Evolutionary conservation across 176 grass and related monocot species (phyloP).

Genomic region (Areca catechu): DNA sequence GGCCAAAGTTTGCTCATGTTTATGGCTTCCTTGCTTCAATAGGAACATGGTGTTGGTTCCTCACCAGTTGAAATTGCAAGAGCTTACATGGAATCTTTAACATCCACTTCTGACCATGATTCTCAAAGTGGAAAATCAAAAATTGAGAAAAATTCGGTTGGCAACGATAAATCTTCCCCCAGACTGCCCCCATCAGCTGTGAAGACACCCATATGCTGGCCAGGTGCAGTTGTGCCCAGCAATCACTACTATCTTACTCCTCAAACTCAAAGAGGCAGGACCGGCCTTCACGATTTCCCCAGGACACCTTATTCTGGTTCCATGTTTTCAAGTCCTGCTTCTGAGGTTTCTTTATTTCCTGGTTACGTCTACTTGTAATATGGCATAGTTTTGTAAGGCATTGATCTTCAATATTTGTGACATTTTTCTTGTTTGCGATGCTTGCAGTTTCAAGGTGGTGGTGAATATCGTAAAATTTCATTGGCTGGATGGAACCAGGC

Average conservation of each 20-base stretch:
- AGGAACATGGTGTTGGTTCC: conserved; percentile 35
- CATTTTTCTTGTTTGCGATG: neutral
- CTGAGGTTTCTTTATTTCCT: conserved; percentile 21
- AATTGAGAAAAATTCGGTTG: conserved; percentile 34
- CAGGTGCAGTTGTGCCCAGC: conserved; percentile 29
- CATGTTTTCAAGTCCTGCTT: conserved; percentile 29
- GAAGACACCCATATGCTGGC: conserved; percentile 34
- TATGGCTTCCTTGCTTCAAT: conserved; percentile 19
- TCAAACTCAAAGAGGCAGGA: conserved; percentile 36
- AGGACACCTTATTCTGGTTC: conserved; percentile 31
- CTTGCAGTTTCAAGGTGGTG: neutral
- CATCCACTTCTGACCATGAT: conserved; percentile 25
- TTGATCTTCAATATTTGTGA: conserved; percentile 4
- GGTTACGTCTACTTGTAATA: no score
- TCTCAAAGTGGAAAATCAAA: conserved; percentile 29
- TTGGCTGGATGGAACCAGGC: conserved; percentile 15
- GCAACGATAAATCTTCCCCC: conserved; percentile 25
- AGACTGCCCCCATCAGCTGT: conserved; percentile 10
- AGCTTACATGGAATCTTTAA: conserved; percentile 51
- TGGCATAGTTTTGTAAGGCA: no score
- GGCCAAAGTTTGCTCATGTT: conserved; percentile 1
- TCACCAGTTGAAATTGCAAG: conserved; percentile 69
- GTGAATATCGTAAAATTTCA: conserved; percentile 3
- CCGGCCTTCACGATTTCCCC: conserved; percentile 13
- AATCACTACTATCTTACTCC: conserved; percentile 39